Evolutionary conservation across 495 filamentous ascomycete species (phyloP), one percentile per base, ranked within the genome.

Genomic region (Podospora bellae-mahoneyi): DNA sequence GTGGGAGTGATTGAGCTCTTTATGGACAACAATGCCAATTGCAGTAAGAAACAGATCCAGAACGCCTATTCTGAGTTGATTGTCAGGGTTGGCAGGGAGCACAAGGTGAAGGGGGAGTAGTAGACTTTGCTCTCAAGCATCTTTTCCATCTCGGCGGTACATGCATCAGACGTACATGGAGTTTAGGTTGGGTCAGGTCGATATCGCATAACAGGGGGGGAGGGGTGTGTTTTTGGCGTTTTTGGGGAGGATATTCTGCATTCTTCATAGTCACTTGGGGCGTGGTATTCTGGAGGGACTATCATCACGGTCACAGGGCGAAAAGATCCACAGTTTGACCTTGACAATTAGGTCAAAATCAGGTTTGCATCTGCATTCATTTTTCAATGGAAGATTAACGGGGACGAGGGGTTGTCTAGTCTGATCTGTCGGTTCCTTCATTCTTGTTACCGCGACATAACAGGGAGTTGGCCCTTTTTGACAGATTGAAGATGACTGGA

Each of bases 1-100:
- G 62, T 73, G 18, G 76, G 73, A 19, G 64, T 76, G 3, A 72
- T 78, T 28, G 74, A 78, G 57, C 23, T 73, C 27, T 78, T 78
- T 66, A 64, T 64, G 15, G 59, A 71, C 9, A 59, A 72, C 20
- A 54, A 76, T 19, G n/a, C 60, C 26, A 56, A 62, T 18, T 72
- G 66, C 28, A 18, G 66, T 6, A 68, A 61, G 18, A 60, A 32
- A 3, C 73, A 74, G 66, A 71, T 78, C 67, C 74, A 76, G 64
- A 60, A 62, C 16, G 73, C 76, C 9, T 78, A 75, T 58, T 72
- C 75, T 2, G 57, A 66, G 7, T 34, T 76, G 13, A 70, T 72
- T 28, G 69, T 69, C 66, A 71, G 71, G 56, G 15, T 32, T 0
- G 71, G 72, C 0, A 75, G 71, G 65, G 58, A 55, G 15, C 70